These are phyloP conservation scores for Melaleuca quinquenervia DNA, from an alignment of 345 rosid species.

Conservation along the genomic window DNA sequence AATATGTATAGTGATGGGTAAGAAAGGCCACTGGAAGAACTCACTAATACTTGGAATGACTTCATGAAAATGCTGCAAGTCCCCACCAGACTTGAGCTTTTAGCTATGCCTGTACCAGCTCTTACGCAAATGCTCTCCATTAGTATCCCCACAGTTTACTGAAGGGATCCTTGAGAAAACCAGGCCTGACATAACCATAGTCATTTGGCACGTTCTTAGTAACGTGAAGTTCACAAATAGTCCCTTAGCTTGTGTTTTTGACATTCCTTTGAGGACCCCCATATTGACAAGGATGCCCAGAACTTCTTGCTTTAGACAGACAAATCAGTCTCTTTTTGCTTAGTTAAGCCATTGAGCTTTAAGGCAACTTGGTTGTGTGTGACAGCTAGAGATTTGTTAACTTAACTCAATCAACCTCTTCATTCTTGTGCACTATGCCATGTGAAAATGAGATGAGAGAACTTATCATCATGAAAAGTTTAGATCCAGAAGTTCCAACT, in stretches of 20 bases:
- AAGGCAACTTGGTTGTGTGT: too few relatives aligned
- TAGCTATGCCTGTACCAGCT: not conserved
- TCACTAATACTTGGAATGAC: not conserved
- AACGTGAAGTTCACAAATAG: not conserved
- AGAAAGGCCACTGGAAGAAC: not conserved
- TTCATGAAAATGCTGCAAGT: not conserved
- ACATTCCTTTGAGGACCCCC: not conserved
- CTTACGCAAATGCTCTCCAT: not conserved
- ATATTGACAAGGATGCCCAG: rapidly evolving
- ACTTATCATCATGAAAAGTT: not conserved
- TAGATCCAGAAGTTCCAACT: not conserved
- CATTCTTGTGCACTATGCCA: not conserved
- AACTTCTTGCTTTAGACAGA: not conserved
- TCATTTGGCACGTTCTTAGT: not conserved
- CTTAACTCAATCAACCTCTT: not conserved
- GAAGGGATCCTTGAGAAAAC: not conserved
- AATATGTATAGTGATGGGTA: not conserved
- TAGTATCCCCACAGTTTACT: not conserved
- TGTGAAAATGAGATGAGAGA: not conserved
- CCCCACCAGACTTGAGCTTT: not conserved
- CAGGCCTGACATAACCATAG: not conserved
- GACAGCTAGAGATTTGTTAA: too few relatives aligned
- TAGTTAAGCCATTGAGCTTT: not conserved
- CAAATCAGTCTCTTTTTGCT: not conserved
- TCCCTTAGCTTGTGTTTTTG: not conserved